A percentile compares a stretch with the other conserved stretches of the same genome.
Conservation (phyloP, 805 yeast species). For the Spathaspora girioi region DNA sequence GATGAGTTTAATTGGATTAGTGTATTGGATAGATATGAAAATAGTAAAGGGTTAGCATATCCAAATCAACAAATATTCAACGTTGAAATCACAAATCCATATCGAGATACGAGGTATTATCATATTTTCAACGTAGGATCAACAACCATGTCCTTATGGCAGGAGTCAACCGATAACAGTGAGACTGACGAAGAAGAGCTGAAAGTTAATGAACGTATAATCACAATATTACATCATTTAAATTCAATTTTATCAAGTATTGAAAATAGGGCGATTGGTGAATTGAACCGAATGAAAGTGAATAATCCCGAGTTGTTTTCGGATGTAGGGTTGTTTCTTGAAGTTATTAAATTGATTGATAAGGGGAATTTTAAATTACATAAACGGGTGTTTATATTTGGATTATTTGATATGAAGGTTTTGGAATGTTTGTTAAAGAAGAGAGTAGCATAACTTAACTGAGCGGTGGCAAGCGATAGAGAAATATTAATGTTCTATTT, state of each 20-base stretch:
- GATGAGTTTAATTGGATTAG: conserved; percentile 75
- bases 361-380: conserved; percentile 59
- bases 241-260: conserved; percentile 37
- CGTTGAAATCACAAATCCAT: conserved; percentile 19
- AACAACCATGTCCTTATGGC: not conserved
- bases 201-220: conserved; percentile 10
- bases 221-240: conserved; percentile 46
- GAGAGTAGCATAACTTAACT: conserved; percentile 19
- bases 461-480: too few species aligned
- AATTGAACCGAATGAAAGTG: conserved; percentile 51
- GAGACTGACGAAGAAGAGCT: conserved; percentile 7
- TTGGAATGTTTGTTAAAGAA: conserved; percentile 52
- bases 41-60: conserved; percentile 17
- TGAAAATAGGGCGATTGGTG: conserved; percentile 56
- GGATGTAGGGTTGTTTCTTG: conserved; percentile 49
- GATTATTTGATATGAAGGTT: conserved; percentile 48
- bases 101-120: conserved; percentile 21
- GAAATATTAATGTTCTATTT: too few species aligned
- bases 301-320: conserved; percentile 52
- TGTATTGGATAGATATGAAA: conserved; percentile 15
- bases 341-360: conserved; percentile 50
- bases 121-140: conserved; percentile 17
- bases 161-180: not conserved
- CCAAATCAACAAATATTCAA: conserved; percentile 17
- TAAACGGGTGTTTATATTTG: conserved; percentile 62